Conservation (phyloP, 2,329 filamentous ascomycete species). For the Calonectria montana region DNA sequence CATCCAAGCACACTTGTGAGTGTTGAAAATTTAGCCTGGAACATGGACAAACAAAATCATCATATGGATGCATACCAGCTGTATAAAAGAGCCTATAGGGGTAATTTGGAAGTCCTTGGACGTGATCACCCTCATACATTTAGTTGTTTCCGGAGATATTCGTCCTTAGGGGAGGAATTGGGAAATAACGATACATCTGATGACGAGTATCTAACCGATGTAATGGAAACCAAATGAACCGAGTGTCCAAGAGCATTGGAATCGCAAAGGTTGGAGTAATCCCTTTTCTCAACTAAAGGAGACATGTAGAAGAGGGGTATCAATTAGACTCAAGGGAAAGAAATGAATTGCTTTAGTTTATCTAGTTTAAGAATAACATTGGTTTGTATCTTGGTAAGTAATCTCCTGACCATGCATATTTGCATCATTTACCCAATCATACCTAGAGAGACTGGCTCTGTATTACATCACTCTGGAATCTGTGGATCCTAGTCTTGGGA, state of each 20-base stretch:
- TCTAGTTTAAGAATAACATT: too few relatives aligned
- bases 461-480: background rate
- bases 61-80: background rate
- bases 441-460: rapidly evolving
- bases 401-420: too few relatives aligned
- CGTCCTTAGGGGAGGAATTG: background rate
- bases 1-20: background rate
- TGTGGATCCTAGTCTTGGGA: background rate
- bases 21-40: background rate
- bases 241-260: too few relatives aligned
- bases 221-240: too few relatives aligned
- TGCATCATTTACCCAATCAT: too few relatives aligned
- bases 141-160: rapidly evolving
- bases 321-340: background rate
- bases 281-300: background rate
- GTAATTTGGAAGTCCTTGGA: background rate
- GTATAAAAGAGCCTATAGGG: background rate
- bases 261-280: background rate
- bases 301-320: background rate
- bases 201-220: too few relatives aligned
- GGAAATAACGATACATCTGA: background rate
- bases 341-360: too few relatives aligned
- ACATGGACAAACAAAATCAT: background rate
- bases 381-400: too few relatives aligned
- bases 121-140: background rate